Conservation (phyloP, 345 rosid species). For the Euclidium syriacum region DNA sequence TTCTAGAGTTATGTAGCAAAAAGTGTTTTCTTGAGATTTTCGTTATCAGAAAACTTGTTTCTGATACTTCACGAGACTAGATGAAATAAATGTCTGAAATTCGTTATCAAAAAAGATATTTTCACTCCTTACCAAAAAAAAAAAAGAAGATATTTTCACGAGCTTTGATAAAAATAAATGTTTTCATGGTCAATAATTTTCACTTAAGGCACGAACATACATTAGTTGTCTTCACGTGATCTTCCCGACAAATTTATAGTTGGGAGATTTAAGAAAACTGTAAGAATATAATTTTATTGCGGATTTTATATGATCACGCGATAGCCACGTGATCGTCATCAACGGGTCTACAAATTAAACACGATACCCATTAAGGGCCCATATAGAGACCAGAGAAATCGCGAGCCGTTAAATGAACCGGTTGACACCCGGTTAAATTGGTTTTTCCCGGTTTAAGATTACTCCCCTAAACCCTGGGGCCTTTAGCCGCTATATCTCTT, state of each 20-base stretch:
- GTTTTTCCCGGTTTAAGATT: constrained; percentile 9
- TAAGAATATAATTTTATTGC: not conserved
- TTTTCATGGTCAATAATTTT: constrained; percentile 7
- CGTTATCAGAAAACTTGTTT: not conserved
- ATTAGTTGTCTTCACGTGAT: constrained; percentile 30
- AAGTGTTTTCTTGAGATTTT: not conserved
- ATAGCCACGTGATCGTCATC: constrained; percentile 2
- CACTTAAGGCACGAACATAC: not conserved
- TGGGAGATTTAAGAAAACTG: constrained; percentile 13
- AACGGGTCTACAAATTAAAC: not conserved
- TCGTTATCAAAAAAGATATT: not conserved
- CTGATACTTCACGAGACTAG: not conserved
- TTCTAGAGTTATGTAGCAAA: not conserved
- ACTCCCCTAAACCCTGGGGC: constrained; percentile 14
- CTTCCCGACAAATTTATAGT: constrained; percentile 23
- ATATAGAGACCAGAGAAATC: not conserved
- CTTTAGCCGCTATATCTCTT: not conserved
- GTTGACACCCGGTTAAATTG: not conserved
- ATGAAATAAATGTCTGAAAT: not conserved
- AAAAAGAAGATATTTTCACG: too few relatives aligned
- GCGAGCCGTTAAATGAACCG: not conserved
- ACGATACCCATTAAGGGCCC: not conserved
- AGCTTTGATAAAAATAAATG: not conserved
- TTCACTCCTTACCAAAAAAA: too few relatives aligned
- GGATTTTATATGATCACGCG: not conserved